Conservation (phyloP, 768 basidiomycete genomes). For the Podaxis sp. region DNA sequence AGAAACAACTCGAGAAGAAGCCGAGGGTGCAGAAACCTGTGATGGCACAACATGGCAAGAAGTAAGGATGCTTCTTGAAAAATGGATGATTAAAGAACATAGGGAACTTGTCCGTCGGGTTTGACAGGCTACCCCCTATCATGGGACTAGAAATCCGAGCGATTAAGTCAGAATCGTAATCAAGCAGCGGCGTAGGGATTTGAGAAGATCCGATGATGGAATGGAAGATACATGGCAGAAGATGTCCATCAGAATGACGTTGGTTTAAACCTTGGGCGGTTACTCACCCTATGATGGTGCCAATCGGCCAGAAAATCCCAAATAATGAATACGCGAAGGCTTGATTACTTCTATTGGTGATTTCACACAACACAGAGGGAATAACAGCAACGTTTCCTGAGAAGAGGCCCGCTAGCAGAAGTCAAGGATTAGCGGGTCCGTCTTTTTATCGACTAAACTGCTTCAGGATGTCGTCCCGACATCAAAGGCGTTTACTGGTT, state of each 20-base stretch:
- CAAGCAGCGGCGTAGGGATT: background rate
- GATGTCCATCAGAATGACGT: background rate
- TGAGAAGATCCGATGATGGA: background rate
- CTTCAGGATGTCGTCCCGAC: background rate
- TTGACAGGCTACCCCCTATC: conserved; percentile 58
- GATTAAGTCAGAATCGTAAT: background rate
- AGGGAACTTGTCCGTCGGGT: conserved; percentile 50
- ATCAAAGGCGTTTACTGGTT: conserved; percentile 2
- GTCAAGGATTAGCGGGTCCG: conserved; percentile 12
- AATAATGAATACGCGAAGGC: conserved; percentile 55
- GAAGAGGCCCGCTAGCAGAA: conserved; percentile 49
- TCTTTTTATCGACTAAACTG: background rate
- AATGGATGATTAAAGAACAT: conserved; percentile 40
- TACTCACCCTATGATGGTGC: conserved; percentile 53
- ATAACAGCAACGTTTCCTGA: conserved; percentile 63
- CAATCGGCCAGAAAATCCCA: conserved; percentile 57
- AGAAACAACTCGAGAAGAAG: conserved; percentile 41
- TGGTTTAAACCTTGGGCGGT: background rate
- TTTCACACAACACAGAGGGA: conserved; percentile 59
- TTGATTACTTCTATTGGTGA: conserved; percentile 60
- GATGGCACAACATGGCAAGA: conserved; percentile 54
- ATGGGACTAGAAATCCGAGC: conserved; percentile 42
- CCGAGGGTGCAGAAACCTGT: conserved; percentile 39
- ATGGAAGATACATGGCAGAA: conserved; percentile 7
- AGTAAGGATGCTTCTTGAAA: conserved; percentile 54